A percentile compares a stretch with the other conserved stretches of the same genome.
phyloP scores from a whole-genome alignment of 495 filamentous ascomycete genomes.

The Aspergillus sparsus region DNA sequence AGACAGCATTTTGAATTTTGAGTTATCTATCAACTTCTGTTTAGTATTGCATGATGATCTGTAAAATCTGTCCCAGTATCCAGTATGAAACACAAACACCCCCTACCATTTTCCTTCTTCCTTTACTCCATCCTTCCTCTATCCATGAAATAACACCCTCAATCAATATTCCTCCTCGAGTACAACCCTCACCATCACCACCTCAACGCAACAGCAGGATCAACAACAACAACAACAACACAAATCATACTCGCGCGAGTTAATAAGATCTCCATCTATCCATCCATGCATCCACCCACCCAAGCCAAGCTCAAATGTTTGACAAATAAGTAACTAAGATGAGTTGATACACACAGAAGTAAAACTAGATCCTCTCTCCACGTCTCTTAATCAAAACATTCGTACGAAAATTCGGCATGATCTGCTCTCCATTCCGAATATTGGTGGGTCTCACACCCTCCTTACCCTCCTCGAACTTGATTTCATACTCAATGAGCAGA shows the following conservation, averaged over 20 bases:
- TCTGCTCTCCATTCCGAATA: conserved; percentile 34
- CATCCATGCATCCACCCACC: neutral
- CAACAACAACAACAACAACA: no score
- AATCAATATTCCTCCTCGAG: no score
- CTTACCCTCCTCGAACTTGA: conserved; percentile 35
- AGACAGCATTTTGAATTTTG: neutral
- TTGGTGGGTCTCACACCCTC: conserved; percentile 30
- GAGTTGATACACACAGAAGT: neutral
- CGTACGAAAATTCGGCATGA: conserved; percentile 30
- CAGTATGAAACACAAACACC: no score
- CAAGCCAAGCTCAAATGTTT: no score
- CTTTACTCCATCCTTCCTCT: no score
- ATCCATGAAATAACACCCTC: no score
- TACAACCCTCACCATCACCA: no score
- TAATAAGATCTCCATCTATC: neutral
- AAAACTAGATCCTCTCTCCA: conserved; percentile 3
- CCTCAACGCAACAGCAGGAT: no score
- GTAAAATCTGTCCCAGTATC: no score
- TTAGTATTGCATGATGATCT: neutral
- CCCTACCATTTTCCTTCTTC: no score
- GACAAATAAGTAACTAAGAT: no score
- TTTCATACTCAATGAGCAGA: conserved; percentile 55
- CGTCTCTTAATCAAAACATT: conserved; percentile 33
- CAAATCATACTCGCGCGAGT: no score
- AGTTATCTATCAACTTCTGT: neutral